Percentiles rank a stretch among this genome's conserved stretches.
Conservation (phyloP, 2,329 filamentous ascomycete species). For the Daldinia eschscholtzii region DNA sequence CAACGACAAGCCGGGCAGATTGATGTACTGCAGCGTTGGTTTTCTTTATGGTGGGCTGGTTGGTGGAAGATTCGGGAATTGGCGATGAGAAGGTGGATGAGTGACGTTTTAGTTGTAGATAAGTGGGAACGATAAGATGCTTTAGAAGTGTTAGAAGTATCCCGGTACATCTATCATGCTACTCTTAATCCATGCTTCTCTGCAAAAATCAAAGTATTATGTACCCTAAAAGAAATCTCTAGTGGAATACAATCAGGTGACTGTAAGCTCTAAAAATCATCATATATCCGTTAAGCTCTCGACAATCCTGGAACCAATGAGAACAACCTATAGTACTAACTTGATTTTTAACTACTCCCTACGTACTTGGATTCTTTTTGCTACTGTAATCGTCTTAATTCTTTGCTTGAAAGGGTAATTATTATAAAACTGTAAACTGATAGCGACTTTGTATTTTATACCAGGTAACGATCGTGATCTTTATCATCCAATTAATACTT, state of each 20-base stretch:
- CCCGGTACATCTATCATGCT: neutral
- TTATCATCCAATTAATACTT: neutral
- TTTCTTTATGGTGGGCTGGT: slow-evolving; percentile 36
- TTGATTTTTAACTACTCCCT: neutral
- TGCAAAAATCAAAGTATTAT: slow-evolving; percentile 15
- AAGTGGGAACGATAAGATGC: slow-evolving; percentile 35
- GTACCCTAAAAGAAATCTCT: slow-evolving; percentile 20
- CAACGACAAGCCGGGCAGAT: slow-evolving; percentile 21
- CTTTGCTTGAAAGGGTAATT: too few species aligned
- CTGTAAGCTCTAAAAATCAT: slow-evolving; percentile 22
- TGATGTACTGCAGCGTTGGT: slow-evolving; percentile 35
- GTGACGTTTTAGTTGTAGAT: slow-evolving; percentile 36
- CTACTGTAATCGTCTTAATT: neutral
- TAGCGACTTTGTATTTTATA: neutral
- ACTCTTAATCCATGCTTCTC: neutral
- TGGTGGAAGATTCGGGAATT: slow-evolving; percentile 51
- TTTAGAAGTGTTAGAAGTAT: neutral
- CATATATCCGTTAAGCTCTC: slow-evolving; percentile 14
- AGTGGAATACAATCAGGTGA: slow-evolving; percentile 35
- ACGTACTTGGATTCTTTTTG: neutral
- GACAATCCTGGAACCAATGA: slow-evolving; percentile 36
- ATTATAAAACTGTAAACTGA: neutral
- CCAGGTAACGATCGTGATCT: neutral
- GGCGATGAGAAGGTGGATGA: slow-evolving; percentile 35
- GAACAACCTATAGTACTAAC: slow-evolving; percentile 21